Percentiles rank a stretch among this genome's conserved stretches.
Evolutionary conservation across 768 basidiomycete species (phyloP).

Genomic region (Mycena capillaripes): DNA sequence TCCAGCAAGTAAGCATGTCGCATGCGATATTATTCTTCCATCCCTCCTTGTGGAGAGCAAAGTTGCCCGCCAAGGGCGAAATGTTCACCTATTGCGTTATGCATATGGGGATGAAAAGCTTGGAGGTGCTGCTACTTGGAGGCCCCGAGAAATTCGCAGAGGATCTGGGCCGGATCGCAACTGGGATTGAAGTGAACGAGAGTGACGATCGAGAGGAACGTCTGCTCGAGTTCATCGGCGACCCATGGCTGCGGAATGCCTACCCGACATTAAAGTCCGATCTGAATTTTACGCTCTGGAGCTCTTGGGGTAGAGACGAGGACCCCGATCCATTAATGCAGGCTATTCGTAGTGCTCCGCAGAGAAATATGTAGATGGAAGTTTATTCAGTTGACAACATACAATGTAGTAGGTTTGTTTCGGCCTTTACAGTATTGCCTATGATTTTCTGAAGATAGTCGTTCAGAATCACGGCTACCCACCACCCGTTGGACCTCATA

Average conservation of each 20-base stretch:
- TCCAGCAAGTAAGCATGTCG: slow-evolving; percentile 27
- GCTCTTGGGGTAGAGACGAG: not conserved
- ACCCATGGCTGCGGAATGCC: slow-evolving; percentile 23
- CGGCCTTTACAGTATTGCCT: too few relatives aligned
- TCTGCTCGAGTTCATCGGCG: slow-evolving; percentile 5
- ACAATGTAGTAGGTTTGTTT: too few relatives aligned
- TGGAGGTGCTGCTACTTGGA: slow-evolving; percentile 23
- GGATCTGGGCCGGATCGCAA: slow-evolving; percentile 21
- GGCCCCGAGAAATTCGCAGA: slow-evolving; percentile 16
- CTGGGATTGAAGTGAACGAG: not conserved
- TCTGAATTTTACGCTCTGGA: slow-evolving; percentile 19
- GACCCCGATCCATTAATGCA: slow-evolving; percentile 4
- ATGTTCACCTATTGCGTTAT: slow-evolving; percentile 1
- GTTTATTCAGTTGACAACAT: too few relatives aligned
- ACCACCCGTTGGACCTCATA: too few relatives aligned
- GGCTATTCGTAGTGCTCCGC: slow-evolving; percentile 21
- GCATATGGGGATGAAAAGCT: slow-evolving; percentile 28
- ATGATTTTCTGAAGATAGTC: too few relatives aligned
- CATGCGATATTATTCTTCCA: slow-evolving; percentile 3
- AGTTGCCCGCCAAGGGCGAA: not conserved
- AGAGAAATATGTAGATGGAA: too few relatives aligned
- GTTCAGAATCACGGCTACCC: too few relatives aligned
- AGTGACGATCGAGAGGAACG: not conserved
- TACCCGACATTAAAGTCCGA: not conserved
- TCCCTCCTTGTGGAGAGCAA: not conserved